Evolutionary conservation across 257 asterid species (phyloP), one percentile per base, ranked within the genome.

Genomic region (Scutellaria baicalensis): DNA sequence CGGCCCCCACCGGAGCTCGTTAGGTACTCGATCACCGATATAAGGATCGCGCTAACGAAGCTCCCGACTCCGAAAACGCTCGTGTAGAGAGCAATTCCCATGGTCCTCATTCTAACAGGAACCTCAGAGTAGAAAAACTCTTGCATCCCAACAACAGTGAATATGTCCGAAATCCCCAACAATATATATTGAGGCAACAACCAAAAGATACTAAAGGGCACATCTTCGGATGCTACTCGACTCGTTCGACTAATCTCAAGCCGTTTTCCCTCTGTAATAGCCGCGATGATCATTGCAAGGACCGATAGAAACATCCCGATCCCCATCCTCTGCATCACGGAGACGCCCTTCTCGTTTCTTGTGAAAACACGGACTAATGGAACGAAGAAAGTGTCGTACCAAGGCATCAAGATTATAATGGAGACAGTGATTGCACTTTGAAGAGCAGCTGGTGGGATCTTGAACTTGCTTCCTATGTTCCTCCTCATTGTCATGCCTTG

Each of bases 111-210:
- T 12, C 77, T 75, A 16, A 35, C 65, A 0, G 99, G 99, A n/a
- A 94, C 99, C 64, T 91, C 92, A 0, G 90, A 81, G 14, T 86
- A 91, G 81, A 94, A 94, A 68, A 80, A 94, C 75, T 91, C 98
- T 62, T 94, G 98, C 99, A 94, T 91, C 35, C 98, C 99, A 0
- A 94, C 99, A 0, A 94, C 99, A 0, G 99, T 94, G 70, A 94
- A 94, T 35, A 91, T 85, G 38, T 94, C 99, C 0, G 99, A 94
- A 38, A 94, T 83, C 5, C 99, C 99, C 66, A 94, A 64, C 45
- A 94, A 12, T 2, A 94, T 78, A 65, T 94, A 94, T 59, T 94
- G 99, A 0, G 99, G 99, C 40, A 94, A 82, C 80, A 94, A 65
- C 97, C 99, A 91, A 18, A 89, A 86, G 12, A 94, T 94, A 69